Evolutionary conservation across 192 early-diverging fungal genomes (phyloP), one percentile per base, ranked within the genome.

Genomic region (Phycomyces blakesleeanus): DNA sequence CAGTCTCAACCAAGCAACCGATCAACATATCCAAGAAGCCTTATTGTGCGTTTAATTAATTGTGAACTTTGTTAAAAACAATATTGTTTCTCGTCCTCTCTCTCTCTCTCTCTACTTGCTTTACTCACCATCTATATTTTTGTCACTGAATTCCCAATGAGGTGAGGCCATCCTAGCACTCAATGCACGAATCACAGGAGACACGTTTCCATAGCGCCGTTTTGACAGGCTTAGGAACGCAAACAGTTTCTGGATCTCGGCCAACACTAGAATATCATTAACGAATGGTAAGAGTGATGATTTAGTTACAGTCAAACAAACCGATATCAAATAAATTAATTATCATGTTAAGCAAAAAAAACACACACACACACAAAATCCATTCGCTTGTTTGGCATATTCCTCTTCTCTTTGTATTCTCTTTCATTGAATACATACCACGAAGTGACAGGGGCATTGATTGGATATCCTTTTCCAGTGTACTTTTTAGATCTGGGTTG

Each of bases 211-310:
- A 64, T 77, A 77, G 8, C 41, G 8, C 18, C 78, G 68, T 25
- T 72, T 37, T 22, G 72, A 72, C 24, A 63, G 37, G 5, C 26
- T 29, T 5, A 80, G 42, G 52, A 74, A 80, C 4, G 59, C 78
- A 51, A 77, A 80, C 25, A 80, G 59, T 14, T 74, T 74, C 56
- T 80, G 78, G 37, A 74, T n/a, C 61, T 80, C 78, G 16, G 69
- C 65, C 27, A 78, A 42, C 8, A 60, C 66, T 76, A 34, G n/a
- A n/a, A n/a, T n/a, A n/a, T n/a, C n/a, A n/a, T n/a, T n/a, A n/a
- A n/a, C n/a, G n/a, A n/a, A n/a, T n/a, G n/a, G n/a, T n/a, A n/a
- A n/a, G n/a, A n/a, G n/a, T n/a, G n/a, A n/a, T n/a, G n/a, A n/a
- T n/a, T n/a, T n/a, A n/a, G n/a, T n/a, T n/a, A n/a, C n/a, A n/a